A percentile compares a stretch with the other conserved stretches of the same genome.
These are phyloP conservation scores for Fraxinus pennsylvanica DNA, from an alignment of 257 asterid species.

Conservation along the genomic window DNA sequence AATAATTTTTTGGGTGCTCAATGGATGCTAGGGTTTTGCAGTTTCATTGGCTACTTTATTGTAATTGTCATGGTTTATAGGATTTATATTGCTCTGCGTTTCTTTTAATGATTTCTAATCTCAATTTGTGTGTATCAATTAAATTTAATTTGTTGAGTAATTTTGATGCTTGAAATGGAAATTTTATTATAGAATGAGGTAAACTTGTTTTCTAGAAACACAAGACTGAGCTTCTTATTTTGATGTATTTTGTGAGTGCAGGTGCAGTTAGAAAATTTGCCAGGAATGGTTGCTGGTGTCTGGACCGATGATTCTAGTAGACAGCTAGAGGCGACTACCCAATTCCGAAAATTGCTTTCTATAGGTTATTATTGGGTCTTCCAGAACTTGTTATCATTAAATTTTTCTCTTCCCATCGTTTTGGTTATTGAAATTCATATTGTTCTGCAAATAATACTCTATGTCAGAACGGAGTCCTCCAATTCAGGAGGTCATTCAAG, in stretches of 20 bases:
- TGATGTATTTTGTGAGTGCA: background rate
- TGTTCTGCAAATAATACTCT: background rate
- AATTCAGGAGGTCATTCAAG: slow-evolving; percentile 73
- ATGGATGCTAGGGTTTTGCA: background rate
- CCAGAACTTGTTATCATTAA: background rate
- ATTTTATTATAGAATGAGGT: no score
- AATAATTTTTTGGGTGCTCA: background rate
- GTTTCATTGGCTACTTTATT: background rate
- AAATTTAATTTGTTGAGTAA: background rate
- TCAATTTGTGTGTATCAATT: background rate
- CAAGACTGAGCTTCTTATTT: no score
- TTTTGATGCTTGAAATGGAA: background rate
- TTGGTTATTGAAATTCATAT: slow-evolving; percentile 12
- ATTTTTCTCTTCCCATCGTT: background rate
- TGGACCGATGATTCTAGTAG: slow-evolving; percentile 53
- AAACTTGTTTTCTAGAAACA: no score
- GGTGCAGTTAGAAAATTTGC: slow-evolving; percentile 70
- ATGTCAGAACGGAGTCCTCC: slow-evolving; percentile 77
- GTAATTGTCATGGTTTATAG: background rate
- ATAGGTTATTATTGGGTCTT: slow-evolving; percentile 32
- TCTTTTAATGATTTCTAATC: background rate
- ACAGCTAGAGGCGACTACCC: slow-evolving; percentile 76
- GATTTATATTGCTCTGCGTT: background rate
- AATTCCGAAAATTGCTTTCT: slow-evolving; percentile 75
- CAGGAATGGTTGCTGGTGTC: slow-evolving; percentile 65